Percentiles rank a stretch among this genome's conserved stretches.
Evolutionary conservation across 208 protist genomes (phyloP).

Genomic region (Polymyxa betae): DNA sequence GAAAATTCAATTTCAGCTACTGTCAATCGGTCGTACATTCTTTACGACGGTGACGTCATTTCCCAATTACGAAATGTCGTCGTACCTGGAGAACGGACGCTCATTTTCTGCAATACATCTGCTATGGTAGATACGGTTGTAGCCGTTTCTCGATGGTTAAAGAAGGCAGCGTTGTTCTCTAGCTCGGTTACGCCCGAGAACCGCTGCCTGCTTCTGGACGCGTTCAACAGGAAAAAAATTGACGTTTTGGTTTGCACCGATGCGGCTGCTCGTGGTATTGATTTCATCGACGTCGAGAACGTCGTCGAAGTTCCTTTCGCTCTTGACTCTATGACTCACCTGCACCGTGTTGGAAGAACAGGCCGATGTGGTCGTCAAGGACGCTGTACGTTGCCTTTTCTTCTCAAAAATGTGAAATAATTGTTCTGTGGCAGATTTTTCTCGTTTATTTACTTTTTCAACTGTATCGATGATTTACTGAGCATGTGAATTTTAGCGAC

Average conservation of each 20-base stretch:
- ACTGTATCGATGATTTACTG: too few relatives aligned
- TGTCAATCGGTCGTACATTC: too few relatives aligned
- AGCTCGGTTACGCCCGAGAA: not conserved
- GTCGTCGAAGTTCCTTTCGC: not conserved
- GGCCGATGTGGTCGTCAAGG: not conserved
- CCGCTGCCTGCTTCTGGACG: not conserved
- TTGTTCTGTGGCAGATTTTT: too few relatives aligned
- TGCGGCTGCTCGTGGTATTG: not conserved
- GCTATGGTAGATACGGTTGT: not conserved
- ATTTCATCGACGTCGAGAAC: conserved; percentile 1
- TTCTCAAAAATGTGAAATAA: too few relatives aligned
- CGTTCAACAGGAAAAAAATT: not conserved
- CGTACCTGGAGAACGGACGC: not conserved
- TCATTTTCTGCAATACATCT: not conserved
- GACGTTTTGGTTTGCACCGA: not conserved
- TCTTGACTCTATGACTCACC: not conserved
- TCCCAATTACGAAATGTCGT: not conserved
- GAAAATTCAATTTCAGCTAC: not conserved
- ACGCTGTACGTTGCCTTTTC: not conserved
- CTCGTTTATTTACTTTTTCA: too few relatives aligned
- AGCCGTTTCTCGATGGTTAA: not conserved
- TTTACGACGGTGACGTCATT: too few relatives aligned
- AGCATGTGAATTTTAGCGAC: too few relatives aligned
- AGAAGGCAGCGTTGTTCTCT: not conserved
- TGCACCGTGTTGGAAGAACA: not conserved